phyloP scores from a whole-genome alignment of 164 flowering plant genomes.

The Liquidambar formosana region DNA sequence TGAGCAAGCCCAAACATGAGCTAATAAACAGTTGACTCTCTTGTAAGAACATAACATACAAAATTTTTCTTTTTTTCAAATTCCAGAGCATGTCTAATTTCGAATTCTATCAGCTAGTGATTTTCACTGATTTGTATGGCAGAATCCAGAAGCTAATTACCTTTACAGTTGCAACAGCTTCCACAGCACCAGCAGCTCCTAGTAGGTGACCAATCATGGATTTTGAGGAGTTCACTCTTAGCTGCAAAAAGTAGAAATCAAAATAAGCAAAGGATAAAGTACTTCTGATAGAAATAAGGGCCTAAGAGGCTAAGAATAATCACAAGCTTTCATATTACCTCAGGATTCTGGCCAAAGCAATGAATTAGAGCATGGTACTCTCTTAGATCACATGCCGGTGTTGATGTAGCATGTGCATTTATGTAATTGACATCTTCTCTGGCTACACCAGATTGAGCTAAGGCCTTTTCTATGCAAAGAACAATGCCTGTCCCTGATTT shows the following conservation, averaged over 20 bases:
- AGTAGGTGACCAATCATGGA: conserved; percentile 96
- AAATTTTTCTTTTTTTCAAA: too few species aligned
- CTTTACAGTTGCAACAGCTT: conserved; percentile 94
- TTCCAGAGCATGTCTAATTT: too few species aligned
- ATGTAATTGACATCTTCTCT: conserved; percentile 71
- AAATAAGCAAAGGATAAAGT: conserved; percentile 3
- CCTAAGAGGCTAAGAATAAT: not conserved
- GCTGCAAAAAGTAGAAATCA: conserved; percentile 36
- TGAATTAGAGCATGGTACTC: conserved; percentile 81
- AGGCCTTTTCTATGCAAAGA: conserved; percentile 89
- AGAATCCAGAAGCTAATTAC: conserved; percentile 31
- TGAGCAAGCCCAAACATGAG: too few species aligned
- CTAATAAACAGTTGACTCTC: too few species aligned
- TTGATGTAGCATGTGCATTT: conserved; percentile 90
- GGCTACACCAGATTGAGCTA: conserved; percentile 75
- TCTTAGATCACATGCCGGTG: conserved; percentile 84
- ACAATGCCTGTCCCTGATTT: conserved; percentile 72
- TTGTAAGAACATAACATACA: too few species aligned
- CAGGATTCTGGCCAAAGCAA: conserved; percentile 91
- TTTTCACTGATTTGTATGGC: not conserved
- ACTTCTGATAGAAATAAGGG: not conserved
- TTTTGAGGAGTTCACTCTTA: conserved; percentile 87
- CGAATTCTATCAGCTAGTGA: not conserved
- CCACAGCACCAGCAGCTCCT: conserved; percentile 98
- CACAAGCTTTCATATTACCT: conserved; percentile 41